Evolutionary conservation across 306 rosid species (phyloP).

Genomic region (Lotus japonicus): DNA sequence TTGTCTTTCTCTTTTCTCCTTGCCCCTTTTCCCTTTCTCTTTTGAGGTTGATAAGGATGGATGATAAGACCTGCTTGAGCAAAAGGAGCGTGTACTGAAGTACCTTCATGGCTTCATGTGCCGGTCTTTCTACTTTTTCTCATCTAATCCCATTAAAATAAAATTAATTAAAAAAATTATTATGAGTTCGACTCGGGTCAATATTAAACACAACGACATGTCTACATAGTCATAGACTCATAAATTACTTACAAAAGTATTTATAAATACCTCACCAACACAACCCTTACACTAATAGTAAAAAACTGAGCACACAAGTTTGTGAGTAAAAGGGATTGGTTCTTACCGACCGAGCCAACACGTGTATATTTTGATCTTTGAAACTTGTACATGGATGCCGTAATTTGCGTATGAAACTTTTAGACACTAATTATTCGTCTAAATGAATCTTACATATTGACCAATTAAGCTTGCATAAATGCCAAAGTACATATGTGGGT

Average conservation of each 20-base stretch:
- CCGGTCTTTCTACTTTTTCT: not conserved
- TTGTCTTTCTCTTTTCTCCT: not conserved
- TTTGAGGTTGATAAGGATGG: not conserved
- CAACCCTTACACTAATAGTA: no score
- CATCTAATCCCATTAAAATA: not conserved
- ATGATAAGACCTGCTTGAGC: not conserved
- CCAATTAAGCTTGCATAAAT: not conserved
- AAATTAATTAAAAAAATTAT: no score
- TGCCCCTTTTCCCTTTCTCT: not conserved
- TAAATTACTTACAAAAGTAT: no score
- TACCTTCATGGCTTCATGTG: not conserved
- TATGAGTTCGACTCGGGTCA: no score
- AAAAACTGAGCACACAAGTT: no score
- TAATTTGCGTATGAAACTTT: slow-evolving; percentile 15
- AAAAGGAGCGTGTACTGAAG: not conserved
- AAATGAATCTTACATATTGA: not conserved
- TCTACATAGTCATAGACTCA: no score
- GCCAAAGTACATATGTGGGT: not conserved
- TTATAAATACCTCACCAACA: no score
- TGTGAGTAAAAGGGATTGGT: no score
- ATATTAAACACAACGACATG: no score
- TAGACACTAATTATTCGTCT: not conserved
- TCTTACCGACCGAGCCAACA: no score
- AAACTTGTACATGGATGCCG: not conserved
- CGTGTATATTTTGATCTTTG: not conserved